Percentiles rank a stretch among this genome's conserved stretches.
Evolutionary conservation across 371 early-diverging fungal genomes (phyloP).

Genomic region (Mortierella sp.): DNA sequence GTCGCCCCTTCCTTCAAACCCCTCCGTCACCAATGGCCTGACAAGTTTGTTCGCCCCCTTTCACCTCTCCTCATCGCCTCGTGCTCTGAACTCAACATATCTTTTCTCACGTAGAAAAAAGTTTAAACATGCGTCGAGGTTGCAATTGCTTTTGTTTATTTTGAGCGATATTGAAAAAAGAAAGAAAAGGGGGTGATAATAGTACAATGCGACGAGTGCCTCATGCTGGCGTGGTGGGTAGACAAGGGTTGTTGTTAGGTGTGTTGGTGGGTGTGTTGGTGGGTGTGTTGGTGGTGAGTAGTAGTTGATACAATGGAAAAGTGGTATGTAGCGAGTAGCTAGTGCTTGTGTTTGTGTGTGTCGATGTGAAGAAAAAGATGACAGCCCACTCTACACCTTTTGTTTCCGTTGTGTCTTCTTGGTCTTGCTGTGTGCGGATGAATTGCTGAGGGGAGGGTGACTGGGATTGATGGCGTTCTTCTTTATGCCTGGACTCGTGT

Average conservation of each 20-base stretch:
- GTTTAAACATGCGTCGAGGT: not conserved
- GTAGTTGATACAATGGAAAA: not conserved
- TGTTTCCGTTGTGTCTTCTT: constrained; percentile 30
- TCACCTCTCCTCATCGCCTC: not conserved
- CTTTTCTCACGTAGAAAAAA: not conserved
- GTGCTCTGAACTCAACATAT: not conserved
- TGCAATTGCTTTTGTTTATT: not conserved
- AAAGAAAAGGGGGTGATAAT: not conserved
- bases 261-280: not conserved
- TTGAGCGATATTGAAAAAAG: not conserved
- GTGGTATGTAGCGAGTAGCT: not conserved
- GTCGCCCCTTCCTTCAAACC: not conserved
- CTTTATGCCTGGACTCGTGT: constrained; percentile 13
- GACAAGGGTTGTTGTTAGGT: not conserved
- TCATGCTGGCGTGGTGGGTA: not conserved
- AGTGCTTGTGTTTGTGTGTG: not conserved
- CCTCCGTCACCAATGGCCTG: not conserved
- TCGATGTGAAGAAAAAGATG: not conserved
- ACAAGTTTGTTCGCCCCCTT: no score
- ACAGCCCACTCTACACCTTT: not conserved
- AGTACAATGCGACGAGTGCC: not conserved
- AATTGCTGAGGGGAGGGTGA: not conserved
- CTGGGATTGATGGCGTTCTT: constrained; percentile 8
- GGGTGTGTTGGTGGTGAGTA: not conserved
- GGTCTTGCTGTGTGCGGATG: constrained; percentile 14